These are phyloP conservation scores for Tuber borchii DNA, from an alignment of 495 filamentous ascomycete genomes.

Conservation along the genomic window DNA sequence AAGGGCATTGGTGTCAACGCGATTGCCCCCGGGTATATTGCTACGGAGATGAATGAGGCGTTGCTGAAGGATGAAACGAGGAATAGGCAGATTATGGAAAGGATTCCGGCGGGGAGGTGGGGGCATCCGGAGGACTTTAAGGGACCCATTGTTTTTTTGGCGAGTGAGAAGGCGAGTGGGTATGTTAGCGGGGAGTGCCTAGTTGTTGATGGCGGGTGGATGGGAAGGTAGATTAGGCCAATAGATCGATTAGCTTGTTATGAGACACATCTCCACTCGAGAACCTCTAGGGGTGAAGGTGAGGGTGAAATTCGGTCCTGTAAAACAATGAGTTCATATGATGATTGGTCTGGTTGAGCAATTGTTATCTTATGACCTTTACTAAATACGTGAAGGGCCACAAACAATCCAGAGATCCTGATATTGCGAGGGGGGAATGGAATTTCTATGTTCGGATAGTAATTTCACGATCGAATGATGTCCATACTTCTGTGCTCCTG, in stretches of 20 bases:
- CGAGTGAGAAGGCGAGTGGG: constrained; percentile 58
- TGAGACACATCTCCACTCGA: background rate
- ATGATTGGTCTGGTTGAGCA: background rate
- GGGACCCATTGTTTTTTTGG: constrained; percentile 71
- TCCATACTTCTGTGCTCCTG: too few species aligned
- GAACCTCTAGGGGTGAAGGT: background rate
- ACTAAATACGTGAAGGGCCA: too few species aligned
- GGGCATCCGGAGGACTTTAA: constrained; percentile 84
- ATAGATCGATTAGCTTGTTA: background rate
- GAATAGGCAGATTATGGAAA: constrained; percentile 63
- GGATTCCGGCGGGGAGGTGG: constrained; percentile 85
- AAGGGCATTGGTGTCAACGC: constrained; percentile 75
- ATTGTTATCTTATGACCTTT: background rate
- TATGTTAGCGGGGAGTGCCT: constrained; percentile 79
- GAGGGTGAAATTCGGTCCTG: background rate
- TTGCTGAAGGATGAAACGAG: constrained; percentile 65
- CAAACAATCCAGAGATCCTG: too few species aligned
- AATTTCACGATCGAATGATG: too few species aligned
- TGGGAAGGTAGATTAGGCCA: constrained; percentile 59
- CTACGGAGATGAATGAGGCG: constrained; percentile 86
- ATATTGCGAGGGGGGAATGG: too few species aligned
- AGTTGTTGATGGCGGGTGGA: constrained; percentile 89
- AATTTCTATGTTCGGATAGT: too few species aligned
- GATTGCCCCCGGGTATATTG: constrained; percentile 65
- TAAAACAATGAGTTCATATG: background rate